phyloP scores from a whole-genome alignment of 2,329 filamentous ascomycete genomes.

The Laburnicola sp. region DNA sequence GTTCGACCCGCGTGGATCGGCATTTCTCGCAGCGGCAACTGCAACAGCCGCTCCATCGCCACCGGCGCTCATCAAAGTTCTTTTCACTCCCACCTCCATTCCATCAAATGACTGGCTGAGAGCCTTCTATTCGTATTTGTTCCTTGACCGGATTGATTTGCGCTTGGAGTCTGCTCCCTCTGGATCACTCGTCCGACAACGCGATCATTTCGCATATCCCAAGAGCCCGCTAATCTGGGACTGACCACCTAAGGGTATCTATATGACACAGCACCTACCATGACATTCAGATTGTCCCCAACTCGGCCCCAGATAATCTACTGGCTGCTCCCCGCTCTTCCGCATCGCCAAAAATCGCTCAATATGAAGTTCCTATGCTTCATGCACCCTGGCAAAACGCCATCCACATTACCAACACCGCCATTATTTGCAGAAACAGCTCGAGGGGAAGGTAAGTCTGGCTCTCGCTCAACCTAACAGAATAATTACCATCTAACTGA shows the following conservation, averaged over 20 bases:
- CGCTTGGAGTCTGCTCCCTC: not conserved
- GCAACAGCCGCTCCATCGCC: not conserved
- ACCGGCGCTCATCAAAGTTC: not conserved
- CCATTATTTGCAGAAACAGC: constrained; percentile 15
- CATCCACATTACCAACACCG: constrained; percentile 6
- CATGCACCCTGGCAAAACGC: constrained; percentile 5
- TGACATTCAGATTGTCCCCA: constrained; percentile 3
- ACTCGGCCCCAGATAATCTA: constrained; percentile 4
- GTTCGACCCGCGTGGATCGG: too few relatives aligned
- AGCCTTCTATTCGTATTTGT: not conserved
- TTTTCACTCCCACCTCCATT: not conserved
- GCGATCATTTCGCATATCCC: not conserved
- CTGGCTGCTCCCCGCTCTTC: not conserved
- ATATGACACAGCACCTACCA: not conserved
- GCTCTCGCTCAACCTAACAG: not conserved
- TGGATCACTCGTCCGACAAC: not conserved
- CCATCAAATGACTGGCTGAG: not conserved
- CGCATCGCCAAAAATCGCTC: constrained; percentile 1
- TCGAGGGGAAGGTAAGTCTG: constrained; percentile 10
- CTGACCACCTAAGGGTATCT: not conserved
- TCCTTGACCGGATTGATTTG: not conserved
- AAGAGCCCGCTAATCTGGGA: constrained; percentile 3
- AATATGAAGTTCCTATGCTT: constrained; percentile 10
- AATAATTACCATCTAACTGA: constrained; percentile 7
- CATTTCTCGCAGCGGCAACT: not conserved